These are phyloP conservation scores for Soucietia sequanensis DNA, from an alignment of 805 yeast species.

Conservation along the genomic window DNA sequence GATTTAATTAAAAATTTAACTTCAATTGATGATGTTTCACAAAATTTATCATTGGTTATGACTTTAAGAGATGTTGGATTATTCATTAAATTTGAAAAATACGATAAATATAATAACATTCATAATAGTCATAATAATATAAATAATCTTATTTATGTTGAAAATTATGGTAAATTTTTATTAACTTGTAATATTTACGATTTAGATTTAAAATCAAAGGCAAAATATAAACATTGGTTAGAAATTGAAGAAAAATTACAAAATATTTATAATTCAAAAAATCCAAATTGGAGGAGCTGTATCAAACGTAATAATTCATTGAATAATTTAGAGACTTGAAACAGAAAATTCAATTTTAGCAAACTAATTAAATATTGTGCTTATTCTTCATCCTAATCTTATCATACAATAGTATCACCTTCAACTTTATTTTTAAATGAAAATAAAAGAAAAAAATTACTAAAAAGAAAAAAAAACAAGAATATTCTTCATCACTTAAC, in stretches of 20 bases:
- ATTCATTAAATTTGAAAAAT: constrained; percentile 39
- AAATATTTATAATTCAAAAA: constrained; percentile 28
- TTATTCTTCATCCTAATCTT: no score
- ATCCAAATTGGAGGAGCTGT: constrained; percentile 30
- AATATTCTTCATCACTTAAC: no score
- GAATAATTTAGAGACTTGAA: constrained; percentile 2
- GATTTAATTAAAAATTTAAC: constrained; percentile 30
- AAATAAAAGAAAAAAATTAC: no score
- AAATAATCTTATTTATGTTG: constrained; percentile 22
- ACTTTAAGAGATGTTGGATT: constrained; percentile 58
- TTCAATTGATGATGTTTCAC: constrained; percentile 38
- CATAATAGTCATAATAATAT: constrained; percentile 31
- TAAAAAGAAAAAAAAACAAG: no score
- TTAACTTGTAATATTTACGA: constrained; percentile 45
- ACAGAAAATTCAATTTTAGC: no score
- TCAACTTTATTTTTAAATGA: no score
- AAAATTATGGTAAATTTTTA: constrained; percentile 22
- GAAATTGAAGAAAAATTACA: constrained; percentile 39
- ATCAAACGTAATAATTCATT: constrained; percentile 11
- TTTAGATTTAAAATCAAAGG: constrained; percentile 46
- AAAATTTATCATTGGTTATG: constrained; percentile 45
- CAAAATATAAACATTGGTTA: constrained; percentile 47
- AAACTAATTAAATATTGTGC: no score
- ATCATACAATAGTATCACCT: no score
- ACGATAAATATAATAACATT: constrained; percentile 22